A percentile compares a stretch with the other conserved stretches of the same genome.
Evolutionary conservation across 345 rosid species (phyloP).

Genomic region (Euphorbia lathyris): DNA sequence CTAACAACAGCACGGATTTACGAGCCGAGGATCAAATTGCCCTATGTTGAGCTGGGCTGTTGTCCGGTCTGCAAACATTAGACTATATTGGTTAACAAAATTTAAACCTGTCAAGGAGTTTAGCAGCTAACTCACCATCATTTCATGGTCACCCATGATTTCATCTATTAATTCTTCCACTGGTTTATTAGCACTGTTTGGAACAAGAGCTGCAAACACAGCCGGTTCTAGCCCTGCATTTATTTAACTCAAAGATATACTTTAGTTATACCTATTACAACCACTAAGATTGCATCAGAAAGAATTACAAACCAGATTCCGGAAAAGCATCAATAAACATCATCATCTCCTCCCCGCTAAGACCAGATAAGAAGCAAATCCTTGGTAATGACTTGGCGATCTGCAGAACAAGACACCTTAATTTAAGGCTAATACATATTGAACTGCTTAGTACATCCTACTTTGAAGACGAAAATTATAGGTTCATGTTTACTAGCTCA

Average conservation of each 20-base stretch:
- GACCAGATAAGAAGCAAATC: constrained; percentile 83
- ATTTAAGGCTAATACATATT: too few relatives aligned
- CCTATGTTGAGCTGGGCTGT: constrained; percentile 17
- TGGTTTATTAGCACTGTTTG: constrained; percentile 72
- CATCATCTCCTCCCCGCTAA: constrained; percentile 90
- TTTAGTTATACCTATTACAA: neutral
- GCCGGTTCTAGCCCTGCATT: constrained; percentile 66
- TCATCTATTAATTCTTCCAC: constrained; percentile 68
- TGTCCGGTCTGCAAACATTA: constrained; percentile 46
- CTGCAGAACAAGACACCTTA: constrained; percentile 30
- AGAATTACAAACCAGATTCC: constrained; percentile 50
- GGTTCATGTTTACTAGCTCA: neutral
- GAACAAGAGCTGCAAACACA: constrained; percentile 84
- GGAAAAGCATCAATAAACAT: constrained; percentile 91
- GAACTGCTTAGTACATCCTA: too few relatives aligned
- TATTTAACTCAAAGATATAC: neutral
- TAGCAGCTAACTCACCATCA: constrained; percentile 53
- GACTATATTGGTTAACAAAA: too few relatives aligned
- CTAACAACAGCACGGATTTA: too few relatives aligned
- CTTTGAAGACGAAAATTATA: neutral
- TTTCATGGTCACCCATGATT: constrained; percentile 89
- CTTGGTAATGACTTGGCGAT: constrained; percentile 61
- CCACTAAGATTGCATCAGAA: neutral
- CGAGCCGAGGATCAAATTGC: too few relatives aligned
- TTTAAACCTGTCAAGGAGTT: neutral